These are phyloP conservation scores for Candida frijolesensis DNA, from an alignment of 1,139 yeast genomes.

Conservation along the genomic window DNA sequence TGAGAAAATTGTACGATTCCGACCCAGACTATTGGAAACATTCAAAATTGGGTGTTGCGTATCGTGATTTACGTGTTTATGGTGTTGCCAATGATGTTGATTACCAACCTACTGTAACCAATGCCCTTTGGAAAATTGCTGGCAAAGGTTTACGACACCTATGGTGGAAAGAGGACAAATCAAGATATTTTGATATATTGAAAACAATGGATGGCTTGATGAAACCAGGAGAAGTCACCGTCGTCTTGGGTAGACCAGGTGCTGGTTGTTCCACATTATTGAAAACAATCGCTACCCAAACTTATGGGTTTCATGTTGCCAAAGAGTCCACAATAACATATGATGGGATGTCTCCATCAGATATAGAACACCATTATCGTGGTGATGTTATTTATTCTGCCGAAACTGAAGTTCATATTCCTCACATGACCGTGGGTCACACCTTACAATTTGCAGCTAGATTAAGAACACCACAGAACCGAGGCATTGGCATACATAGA, in stretches of 20 bases:
- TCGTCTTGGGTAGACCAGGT: conserved; percentile 41
- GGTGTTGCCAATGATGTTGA: conserved; percentile 82
- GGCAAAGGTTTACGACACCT: conserved; percentile 11
- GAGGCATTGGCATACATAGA: conserved; percentile 37
- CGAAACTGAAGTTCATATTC: conserved; percentile 56
- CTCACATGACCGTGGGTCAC: conserved; percentile 54
- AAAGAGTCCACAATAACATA: conserved; percentile 36
- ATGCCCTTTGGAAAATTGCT: conserved; percentile 36
- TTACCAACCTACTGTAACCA: conserved; percentile 73
- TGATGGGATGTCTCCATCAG: conserved; percentile 36
- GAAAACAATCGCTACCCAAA: conserved; percentile 36
- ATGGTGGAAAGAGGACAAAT: conserved; percentile 53
- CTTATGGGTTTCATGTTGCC: conserved; percentile 54
- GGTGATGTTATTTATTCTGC: conserved; percentile 59
- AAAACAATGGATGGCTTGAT: conserved; percentile 37
- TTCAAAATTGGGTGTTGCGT: conserved; percentile 67
- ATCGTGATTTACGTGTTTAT: conserved; percentile 65
- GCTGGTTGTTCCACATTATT: conserved; percentile 38
- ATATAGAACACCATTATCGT: conserved; percentile 47
- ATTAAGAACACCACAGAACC: conserved; percentile 43
- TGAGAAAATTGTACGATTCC: conserved; percentile 48
- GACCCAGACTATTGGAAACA: conserved; percentile 51
- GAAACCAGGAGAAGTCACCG: conserved; percentile 37
- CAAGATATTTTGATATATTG: conserved; percentile 31
- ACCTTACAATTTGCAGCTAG: conserved; percentile 49